phyloP scores from a whole-genome alignment of 768 basidiomycete genomes.

The Termitomyces sp. region DNA sequence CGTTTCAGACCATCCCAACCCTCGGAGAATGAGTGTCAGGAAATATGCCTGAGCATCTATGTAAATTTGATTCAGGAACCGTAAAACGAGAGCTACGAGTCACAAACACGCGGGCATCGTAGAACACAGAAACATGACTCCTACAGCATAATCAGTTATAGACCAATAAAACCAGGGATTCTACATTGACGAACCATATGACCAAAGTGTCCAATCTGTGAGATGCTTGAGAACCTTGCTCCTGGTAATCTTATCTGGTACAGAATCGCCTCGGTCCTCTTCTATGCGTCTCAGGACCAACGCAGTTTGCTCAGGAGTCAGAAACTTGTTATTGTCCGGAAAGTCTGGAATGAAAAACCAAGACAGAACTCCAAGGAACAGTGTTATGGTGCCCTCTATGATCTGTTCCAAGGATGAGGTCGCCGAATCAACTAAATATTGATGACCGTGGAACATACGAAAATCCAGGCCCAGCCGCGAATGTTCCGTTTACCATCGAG shows the following conservation, averaged over 20 bases:
- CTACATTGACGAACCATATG: constrained; percentile 35
- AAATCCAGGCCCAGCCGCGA: constrained; percentile 52
- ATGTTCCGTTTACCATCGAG: constrained; percentile 39
- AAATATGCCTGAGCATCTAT: constrained; percentile 45
- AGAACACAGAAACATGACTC: constrained; percentile 43
- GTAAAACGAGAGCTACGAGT: not conserved
- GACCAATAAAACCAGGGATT: not conserved
- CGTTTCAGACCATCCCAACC: constrained; percentile 41
- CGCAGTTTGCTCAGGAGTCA: constrained; percentile 41
- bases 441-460: constrained; percentile 28
- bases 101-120: constrained; percentile 42
- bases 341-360: constrained; percentile 47
- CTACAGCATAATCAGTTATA: constrained; percentile 22
- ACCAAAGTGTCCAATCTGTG: constrained; percentile 47
- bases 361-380: constrained; percentile 38
- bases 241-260: constrained; percentile 40
- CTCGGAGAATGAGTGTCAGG: constrained; percentile 43
- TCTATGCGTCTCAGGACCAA: constrained; percentile 46
- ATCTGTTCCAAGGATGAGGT: constrained; percentile 27
- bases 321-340: constrained; percentile 46
- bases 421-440: not conserved
- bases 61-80: not conserved
- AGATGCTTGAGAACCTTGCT: constrained; percentile 38
- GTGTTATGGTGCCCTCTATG: constrained; percentile 44
- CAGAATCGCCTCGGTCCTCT: constrained; percentile 49